Percentiles rank a stretch among this genome's conserved stretches.
Evolutionary conservation across 1,284 basidiomycete genomes (phyloP).

Genomic region (Schizophyllum amplum): DNA sequence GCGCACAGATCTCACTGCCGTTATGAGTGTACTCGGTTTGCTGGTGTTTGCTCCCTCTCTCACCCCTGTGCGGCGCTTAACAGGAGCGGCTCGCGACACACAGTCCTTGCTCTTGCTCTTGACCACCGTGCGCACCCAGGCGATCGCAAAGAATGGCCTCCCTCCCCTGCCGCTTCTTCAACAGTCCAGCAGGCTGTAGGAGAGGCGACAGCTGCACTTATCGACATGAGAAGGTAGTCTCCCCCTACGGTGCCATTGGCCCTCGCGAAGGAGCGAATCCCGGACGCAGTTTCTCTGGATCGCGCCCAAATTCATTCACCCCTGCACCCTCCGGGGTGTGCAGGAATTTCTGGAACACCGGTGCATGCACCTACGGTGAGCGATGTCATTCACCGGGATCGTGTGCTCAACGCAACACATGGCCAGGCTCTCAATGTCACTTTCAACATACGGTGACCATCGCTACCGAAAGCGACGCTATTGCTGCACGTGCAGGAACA

Average conservation of each 20-base stretch:
- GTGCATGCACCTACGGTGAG: conserved; percentile 28
- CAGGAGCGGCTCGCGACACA: background rate
- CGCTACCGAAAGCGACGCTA: background rate
- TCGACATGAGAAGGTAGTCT: conserved; percentile 15
- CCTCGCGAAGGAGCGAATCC: conserved; percentile 6
- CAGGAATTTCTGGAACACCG: conserved; percentile 42
- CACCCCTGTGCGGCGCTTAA: background rate
- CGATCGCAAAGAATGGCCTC: background rate
- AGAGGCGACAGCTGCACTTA: conserved; percentile 28
- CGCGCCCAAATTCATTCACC: conserved; percentile 13
- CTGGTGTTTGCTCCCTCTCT: background rate
- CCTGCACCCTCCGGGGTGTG: conserved; percentile 35
- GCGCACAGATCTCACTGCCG: background rate
- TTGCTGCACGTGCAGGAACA: conserved; percentile 15
- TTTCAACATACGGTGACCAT: background rate
- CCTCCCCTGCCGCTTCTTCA: conserved; percentile 30
- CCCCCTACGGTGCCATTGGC: conserved; percentile 5
- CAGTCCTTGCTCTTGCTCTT: background rate
- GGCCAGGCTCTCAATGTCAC: background rate
- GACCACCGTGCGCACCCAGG: background rate
- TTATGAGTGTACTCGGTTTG: background rate
- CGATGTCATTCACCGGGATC: background rate
- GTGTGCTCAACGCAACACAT: background rate
- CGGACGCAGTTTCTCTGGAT: conserved; percentile 10
- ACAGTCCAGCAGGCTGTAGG: conserved; percentile 31